Evolutionary conservation across 2,329 filamentous ascomycete species (phyloP).

Genomic region (Xylariaceae sp.): DNA sequence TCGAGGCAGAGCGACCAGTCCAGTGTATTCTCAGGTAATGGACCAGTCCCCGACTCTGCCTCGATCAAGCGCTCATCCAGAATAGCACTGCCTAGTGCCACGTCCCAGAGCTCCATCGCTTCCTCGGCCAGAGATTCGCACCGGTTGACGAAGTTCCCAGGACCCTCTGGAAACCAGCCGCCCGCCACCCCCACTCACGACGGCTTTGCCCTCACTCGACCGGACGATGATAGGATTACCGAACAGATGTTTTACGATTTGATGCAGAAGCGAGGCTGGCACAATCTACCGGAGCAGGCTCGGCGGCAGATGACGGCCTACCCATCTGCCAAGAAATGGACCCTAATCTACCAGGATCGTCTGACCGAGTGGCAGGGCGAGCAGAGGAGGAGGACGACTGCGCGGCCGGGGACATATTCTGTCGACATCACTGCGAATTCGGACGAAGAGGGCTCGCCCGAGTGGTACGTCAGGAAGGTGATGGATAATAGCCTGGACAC

Average conservation of each 20-base stretch:
- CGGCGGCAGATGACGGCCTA: slow-evolving; percentile 94
- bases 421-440: slow-evolving; percentile 67
- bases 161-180: slow-evolving; percentile 22
- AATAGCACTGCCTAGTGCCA: slow-evolving; percentile 45
- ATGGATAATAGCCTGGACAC: slow-evolving; percentile 91
- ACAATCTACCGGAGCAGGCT: slow-evolving; percentile 91
- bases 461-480: slow-evolving; percentile 96
- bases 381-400: slow-evolving; percentile 75
- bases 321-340: slow-evolving; percentile 94
- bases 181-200: slow-evolving; percentile 31
- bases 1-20: slow-evolving; percentile 38
- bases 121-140: slow-evolving; percentile 49
- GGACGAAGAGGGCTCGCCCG: slow-evolving; percentile 90
- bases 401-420: slow-evolving; percentile 63
- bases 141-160: slow-evolving; percentile 48
- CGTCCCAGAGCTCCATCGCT: slow-evolving; percentile 48
- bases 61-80: slow-evolving; percentile 39
- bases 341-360: slow-evolving; percentile 87
- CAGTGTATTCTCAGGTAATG: slow-evolving; percentile 51
- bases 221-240: slow-evolving; percentile 73
- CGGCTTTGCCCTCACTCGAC: slow-evolving; percentile 59
- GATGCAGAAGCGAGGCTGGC: slow-evolving; percentile 98
- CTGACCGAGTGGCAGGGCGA: slow-evolving; percentile 91
- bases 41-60: slow-evolving; percentile 33
- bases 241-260: slow-evolving; percentile 87